phyloP scores from a whole-genome alignment of 2,329 filamentous ascomycete species.

The Fusarium mexicanum region DNA sequence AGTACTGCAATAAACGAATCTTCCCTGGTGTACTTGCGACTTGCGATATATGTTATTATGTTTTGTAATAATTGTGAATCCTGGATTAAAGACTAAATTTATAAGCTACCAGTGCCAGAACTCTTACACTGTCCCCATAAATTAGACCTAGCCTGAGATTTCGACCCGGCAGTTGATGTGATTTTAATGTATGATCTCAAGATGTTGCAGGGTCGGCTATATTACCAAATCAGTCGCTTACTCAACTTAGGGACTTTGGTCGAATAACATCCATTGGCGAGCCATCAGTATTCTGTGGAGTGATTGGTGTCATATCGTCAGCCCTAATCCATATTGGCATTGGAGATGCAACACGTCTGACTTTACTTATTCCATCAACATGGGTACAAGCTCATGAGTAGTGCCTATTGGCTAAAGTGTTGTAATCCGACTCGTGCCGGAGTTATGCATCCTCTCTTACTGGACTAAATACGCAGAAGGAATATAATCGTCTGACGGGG shows the following conservation, averaged over 20 bases:
- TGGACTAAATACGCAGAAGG: neutral
- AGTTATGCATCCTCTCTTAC: neutral
- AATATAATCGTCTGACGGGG: neutral
- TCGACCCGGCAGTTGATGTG: neutral
- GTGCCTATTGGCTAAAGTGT: fast-evolving
- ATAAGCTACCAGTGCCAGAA: fast-evolving
- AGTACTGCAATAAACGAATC: neutral
- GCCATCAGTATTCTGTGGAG: neutral
- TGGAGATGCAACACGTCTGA: neutral
- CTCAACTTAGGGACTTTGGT: no score
- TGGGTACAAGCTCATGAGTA: fast-evolving
- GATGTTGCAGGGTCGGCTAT: no score
- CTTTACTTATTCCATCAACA: neutral
- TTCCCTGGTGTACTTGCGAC: neutral
- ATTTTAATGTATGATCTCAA: fast-evolving
- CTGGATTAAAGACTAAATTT: fast-evolving
- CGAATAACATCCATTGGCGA: neutral
- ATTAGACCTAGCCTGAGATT: no score
- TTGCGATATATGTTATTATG: fast-evolving
- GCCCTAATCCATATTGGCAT: neutral
- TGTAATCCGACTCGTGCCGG: fast-evolving
- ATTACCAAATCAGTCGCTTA: neutral
- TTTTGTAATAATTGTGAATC: fast-evolving
- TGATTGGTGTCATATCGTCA: neutral
- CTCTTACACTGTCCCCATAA: no score